Conservation (phyloP, 352 stramenopile species). For the Globisporangium viniferum region DNA sequence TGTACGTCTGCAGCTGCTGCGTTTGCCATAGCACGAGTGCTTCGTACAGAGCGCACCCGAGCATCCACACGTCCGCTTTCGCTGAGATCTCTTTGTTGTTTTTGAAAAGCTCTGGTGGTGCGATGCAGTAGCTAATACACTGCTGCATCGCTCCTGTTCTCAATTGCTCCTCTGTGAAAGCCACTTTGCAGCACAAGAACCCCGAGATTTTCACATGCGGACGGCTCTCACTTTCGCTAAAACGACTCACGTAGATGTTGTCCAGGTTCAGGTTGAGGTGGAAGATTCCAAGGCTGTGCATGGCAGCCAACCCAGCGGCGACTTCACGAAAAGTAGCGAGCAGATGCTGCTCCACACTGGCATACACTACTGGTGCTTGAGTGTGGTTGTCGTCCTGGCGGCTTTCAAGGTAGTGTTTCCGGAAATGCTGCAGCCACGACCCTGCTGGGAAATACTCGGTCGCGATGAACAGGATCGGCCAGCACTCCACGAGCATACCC, state of each 20-base stretch:
- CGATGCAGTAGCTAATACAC: constrained; percentile 33
- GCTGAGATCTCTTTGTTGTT: constrained; percentile 22
- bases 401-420: constrained; percentile 9
- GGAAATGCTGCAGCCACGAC: constrained; percentile 37
- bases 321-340: constrained; percentile 41
- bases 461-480: constrained; percentile 51
- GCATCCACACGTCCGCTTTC: constrained; percentile 67
- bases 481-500: constrained; percentile 58
- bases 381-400: neutral
- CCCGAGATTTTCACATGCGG: constrained; percentile 36
- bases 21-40: constrained; percentile 54
- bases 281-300: constrained; percentile 50
- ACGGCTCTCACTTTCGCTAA: neutral
- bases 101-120: constrained; percentile 40
- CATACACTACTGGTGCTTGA: constrained; percentile 16
- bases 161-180: constrained; percentile 32
- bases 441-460: constrained; percentile 40
- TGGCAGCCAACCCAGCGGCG: constrained; percentile 39
- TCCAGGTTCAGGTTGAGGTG: constrained; percentile 59
- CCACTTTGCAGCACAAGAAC: constrained; percentile 39
- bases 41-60: constrained; percentile 54
- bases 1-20: constrained; percentile 25
- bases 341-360: constrained; percentile 30
- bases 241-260: constrained; percentile 38
- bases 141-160: constrained; percentile 31